Percentiles rank a stretch among this genome's conserved stretches.
Evolutionary conservation across 2,329 filamentous ascomycete species (phyloP).

Genomic region (Aspergillus sp.): DNA sequence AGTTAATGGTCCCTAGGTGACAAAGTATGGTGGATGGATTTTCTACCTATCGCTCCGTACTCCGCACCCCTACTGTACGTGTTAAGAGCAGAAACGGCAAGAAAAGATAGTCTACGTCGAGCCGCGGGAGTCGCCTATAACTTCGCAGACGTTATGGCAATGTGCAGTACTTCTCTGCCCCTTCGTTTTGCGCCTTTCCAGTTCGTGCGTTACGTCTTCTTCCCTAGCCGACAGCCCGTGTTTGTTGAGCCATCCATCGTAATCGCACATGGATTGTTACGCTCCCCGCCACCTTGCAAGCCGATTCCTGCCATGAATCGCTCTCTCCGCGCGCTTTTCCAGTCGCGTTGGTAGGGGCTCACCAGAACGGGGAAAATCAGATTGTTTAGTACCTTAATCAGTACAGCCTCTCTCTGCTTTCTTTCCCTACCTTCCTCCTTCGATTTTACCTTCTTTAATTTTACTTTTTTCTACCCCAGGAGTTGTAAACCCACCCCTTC

Average conservation of each 20-base stretch:
- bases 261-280: background rate
- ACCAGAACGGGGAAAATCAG: background rate
- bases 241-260: background rate
- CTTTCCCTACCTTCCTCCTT: background rate
- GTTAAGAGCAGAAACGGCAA: background rate
- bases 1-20: background rate
- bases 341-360: slow-evolving; percentile 1
- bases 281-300: background rate
- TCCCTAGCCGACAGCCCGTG: background rate
- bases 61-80: background rate
- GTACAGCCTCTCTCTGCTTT: background rate
- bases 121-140: background rate
- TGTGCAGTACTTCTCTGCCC: background rate
- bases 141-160: background rate
- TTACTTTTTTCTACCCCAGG: background rate
- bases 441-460: background rate
- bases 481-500: background rate
- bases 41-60: background rate
- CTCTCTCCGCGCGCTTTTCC: background rate
- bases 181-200: background rate
- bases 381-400: background rate
- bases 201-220: background rate
- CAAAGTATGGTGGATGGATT: background rate
- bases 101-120: background rate
- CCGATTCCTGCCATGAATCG: background rate